Evolutionary conservation across 2,329 filamentous ascomycete species (phyloP).

Genomic region (Fusarium tanahbumbuense): DNA sequence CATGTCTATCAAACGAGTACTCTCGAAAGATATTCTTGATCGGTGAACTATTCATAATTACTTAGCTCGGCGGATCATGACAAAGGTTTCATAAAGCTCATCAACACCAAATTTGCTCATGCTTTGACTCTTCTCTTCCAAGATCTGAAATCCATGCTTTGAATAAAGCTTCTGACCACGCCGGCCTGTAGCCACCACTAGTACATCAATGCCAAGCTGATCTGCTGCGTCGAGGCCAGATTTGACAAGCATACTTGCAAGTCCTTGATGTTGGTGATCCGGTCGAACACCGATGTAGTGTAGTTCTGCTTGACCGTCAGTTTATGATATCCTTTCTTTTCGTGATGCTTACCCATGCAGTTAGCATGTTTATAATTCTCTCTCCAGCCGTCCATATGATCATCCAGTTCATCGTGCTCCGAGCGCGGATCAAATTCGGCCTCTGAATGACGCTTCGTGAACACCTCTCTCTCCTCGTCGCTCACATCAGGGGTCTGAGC

Average conservation of each 20-base stretch:
- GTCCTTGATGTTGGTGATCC: conserved; percentile 35
- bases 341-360: conserved; percentile 14
- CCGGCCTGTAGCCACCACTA: conserved; percentile 36
- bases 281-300: conserved; percentile 42
- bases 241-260: conserved; percentile 38
- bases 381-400: conserved; percentile 22
- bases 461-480: background rate
- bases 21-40: background rate
- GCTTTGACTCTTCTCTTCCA: conserved; percentile 17
- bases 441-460: background rate
- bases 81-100: conserved; percentile 30
- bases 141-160: conserved; percentile 35
- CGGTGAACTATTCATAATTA: background rate
- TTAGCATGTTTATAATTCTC: conserved; percentile 20
- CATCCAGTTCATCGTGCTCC: conserved; percentile 15
- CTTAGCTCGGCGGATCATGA: background rate
- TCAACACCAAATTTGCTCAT: conserved; percentile 14
- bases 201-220: conserved; percentile 29
- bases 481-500: conserved; percentile 31
- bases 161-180: conserved; percentile 27
- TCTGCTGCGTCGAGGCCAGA: conserved; percentile 38
- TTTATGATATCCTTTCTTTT: background rate
- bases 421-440: conserved; percentile 6
- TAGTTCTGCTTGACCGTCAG: conserved; percentile 21
- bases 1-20: background rate